phyloP scores from a whole-genome alignment of 305 asterid genomes.

The Coffea humblotiana region DNA sequence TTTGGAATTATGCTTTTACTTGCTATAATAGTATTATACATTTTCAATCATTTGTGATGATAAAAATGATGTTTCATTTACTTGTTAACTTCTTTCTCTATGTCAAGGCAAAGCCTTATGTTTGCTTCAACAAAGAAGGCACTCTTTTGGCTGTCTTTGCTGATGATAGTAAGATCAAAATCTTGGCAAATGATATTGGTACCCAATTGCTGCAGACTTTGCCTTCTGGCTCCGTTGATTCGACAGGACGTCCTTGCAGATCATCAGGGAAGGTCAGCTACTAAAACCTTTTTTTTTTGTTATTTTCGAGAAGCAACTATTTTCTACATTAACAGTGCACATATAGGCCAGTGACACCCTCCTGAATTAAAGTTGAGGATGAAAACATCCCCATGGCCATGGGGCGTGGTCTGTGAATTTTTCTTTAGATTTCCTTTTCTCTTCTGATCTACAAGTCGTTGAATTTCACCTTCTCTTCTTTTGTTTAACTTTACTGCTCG shows the following conservation, averaged over 20 bases:
- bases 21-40: too few relatives aligned
- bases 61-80: slow-evolving; percentile 1
- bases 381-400: background rate
- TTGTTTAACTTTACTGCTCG: background rate
- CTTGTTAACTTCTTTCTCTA: background rate
- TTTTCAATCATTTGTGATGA: too few relatives aligned
- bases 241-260: slow-evolving; percentile 31
- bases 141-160: slow-evolving; percentile 58
- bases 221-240: slow-evolving; percentile 18
- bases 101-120: slow-evolving; percentile 51
- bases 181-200: slow-evolving; percentile 57
- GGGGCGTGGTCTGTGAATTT: background rate
- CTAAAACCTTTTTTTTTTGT: slow-evolving; percentile 4
- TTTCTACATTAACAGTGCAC: slow-evolving; percentile 5
- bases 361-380: background rate
- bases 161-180: slow-evolving; percentile 47
- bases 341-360: slow-evolving; percentile 32
- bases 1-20: background rate
- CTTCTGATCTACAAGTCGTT: background rate
- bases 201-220: slow-evolving; percentile 39
- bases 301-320: slow-evolving; percentile 6
- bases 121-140: slow-evolving; percentile 59
- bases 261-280: slow-evolving; percentile 37
- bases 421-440: background rate
- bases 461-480: background rate